These are phyloP conservation scores for Blastobotrys ciferrii DNA, from an alignment of 1,139 yeast species.

Conservation along the genomic window DNA sequence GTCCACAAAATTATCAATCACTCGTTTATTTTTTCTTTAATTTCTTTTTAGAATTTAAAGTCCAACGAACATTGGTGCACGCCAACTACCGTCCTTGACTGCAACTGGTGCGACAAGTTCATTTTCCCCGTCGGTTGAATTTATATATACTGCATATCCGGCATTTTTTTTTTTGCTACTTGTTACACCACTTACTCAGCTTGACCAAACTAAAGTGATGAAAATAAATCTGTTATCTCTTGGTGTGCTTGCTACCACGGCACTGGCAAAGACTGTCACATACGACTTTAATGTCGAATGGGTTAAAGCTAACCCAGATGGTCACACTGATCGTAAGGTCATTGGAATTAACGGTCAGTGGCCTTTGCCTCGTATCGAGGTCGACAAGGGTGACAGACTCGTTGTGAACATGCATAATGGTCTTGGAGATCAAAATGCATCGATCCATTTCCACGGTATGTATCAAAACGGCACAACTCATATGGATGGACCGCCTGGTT, in stretches of 20 bases:
- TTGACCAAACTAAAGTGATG: not conserved
- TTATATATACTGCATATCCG: not conserved
- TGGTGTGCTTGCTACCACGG: slow-evolving; percentile 25
- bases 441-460: slow-evolving; percentile 89
- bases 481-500: slow-evolving; percentile 87
- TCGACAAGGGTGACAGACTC: slow-evolving; percentile 74
- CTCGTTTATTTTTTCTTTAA: not conserved
- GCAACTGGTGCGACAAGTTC: not conserved
- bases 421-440: slow-evolving; percentile 57
- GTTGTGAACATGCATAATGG: slow-evolving; percentile 67
- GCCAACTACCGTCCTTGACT: not conserved
- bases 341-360: slow-evolving; percentile 79
- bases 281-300: slow-evolving; percentile 75
- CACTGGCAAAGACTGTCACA: slow-evolving; percentile 55
- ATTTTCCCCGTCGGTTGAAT: slow-evolving; percentile 1
- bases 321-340: slow-evolving; percentile 58
- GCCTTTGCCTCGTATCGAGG: slow-evolving; percentile 80
- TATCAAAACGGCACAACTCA: slow-evolving; percentile 70
- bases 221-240: slow-evolving; percentile 14
- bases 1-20: slow-evolving; percentile 1
- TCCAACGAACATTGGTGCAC: not conserved
- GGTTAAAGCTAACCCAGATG: slow-evolving; percentile 75
- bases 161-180: not conserved
- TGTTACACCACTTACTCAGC: not conserved
- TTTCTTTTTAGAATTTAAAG: not conserved